Evolutionary conservation across 768 basidiomycete species (phyloP).

Genomic region (Solioccasus polychromus): DNA sequence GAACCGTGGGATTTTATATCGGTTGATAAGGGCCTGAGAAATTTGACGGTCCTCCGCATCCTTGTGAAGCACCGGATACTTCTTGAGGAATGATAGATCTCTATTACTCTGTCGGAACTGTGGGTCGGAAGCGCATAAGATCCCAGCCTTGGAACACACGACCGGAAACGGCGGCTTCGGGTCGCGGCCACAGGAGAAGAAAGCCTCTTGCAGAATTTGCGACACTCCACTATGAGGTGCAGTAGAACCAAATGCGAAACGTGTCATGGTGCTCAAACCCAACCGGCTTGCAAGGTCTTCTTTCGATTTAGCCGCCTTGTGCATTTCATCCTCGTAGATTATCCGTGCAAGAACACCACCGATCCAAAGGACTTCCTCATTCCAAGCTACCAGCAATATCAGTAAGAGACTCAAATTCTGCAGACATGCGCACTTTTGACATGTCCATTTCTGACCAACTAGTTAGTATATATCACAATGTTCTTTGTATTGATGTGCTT

Average conservation of each 20-base stretch:
- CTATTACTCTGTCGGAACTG: conserved; percentile 6
- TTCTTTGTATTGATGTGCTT: no score
- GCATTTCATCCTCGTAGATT: conserved; percentile 84
- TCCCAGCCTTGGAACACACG: conserved; percentile 9
- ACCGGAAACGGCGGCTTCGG: conserved; percentile 11
- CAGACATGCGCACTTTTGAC: conserved; percentile 56
- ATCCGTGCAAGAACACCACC: conserved; percentile 79
- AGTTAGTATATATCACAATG: conserved; percentile 1
- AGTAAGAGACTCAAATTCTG: not conserved
- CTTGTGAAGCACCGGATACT: conserved; percentile 3
- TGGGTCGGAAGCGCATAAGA: not conserved
- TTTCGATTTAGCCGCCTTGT: not conserved
- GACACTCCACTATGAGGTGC: conserved; percentile 29
- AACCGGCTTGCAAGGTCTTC: not conserved
- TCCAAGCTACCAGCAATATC: conserved; percentile 61
- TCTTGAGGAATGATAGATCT: conserved; percentile 7
- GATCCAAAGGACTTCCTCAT: conserved; percentile 78
- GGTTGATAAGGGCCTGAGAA: conserved; percentile 4
- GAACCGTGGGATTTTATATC: conserved; percentile 7
- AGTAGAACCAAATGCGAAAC: conserved; percentile 62
- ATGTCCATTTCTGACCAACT: conserved; percentile 65
- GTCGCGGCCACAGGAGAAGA: conserved; percentile 7
- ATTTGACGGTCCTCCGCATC: not conserved
- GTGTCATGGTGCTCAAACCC: conserved; percentile 72
- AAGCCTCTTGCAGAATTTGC: conserved; percentile 11